A percentile compares a stretch with the other conserved stretches of the same genome.
Evolutionary conservation across 2,329 filamentous ascomycete genomes (phyloP).

Genomic region (Didymellaceae sp.): DNA sequence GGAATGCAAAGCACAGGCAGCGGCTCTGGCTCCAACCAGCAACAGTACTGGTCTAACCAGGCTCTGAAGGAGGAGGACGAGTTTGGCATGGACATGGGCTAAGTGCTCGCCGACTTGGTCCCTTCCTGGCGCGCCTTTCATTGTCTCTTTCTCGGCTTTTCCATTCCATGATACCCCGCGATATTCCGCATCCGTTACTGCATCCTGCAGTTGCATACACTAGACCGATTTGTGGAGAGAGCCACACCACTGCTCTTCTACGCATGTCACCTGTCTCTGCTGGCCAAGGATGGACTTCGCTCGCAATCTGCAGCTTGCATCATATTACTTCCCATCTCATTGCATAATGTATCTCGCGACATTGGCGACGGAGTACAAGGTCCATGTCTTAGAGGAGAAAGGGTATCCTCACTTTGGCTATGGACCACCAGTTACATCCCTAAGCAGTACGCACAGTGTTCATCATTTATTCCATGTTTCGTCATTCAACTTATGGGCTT

Average conservation of each 20-base stretch:
- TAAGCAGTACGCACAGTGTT: not conserved
- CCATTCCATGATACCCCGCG: constrained; percentile 45
- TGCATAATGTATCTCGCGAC: constrained; percentile 38
- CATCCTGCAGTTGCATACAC: constrained; percentile 39
- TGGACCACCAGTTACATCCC: not conserved
- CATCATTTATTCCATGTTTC: not conserved
- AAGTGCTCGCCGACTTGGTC: constrained; percentile 20
- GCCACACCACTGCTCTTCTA: not conserved
- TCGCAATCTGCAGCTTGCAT: constrained; percentile 31
- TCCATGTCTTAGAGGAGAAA: constrained; percentile 1
- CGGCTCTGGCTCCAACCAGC: constrained; percentile 58
- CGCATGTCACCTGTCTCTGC: constrained; percentile 37
- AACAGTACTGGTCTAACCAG: constrained; percentile 59
- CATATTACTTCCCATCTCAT: constrained; percentile 34
- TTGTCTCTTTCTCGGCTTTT: constrained; percentile 31
- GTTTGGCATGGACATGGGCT: constrained; percentile 74
- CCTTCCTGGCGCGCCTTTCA: constrained; percentile 15
- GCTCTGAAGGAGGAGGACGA: constrained; percentile 96
- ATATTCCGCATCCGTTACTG: constrained; percentile 42
- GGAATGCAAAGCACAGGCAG: constrained; percentile 70
- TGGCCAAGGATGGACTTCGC: constrained; percentile 40
- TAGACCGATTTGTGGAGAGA: constrained; percentile 18
- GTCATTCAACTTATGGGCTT: not conserved
- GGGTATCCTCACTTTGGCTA: constrained; percentile 3
- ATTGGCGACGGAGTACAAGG: constrained; percentile 26